Percentiles rank a stretch among this genome's conserved stretches.
phyloP scores from a whole-genome alignment of 441 rosid genomes.

The Eruca vesicaria region DNA sequence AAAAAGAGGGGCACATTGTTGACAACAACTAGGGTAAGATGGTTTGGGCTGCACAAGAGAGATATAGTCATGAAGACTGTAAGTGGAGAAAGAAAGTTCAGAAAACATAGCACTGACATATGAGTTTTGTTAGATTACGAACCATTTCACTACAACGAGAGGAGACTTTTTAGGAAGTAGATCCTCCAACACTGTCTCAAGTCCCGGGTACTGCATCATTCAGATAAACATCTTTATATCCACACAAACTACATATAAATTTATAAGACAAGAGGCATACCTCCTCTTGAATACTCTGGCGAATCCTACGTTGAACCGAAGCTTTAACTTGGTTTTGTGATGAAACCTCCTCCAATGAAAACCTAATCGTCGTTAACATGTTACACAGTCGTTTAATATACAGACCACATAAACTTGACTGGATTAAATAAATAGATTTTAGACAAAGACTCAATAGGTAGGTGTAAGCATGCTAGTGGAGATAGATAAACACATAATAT shows the following conservation, averaged over 20 bases:
- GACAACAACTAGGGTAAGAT: conserved; percentile 86
- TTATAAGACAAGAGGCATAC: conserved; percentile 35
- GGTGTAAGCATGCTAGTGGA: background rate
- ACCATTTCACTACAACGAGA: conserved; percentile 88
- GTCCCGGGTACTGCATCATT: conserved; percentile 80
- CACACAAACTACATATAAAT: conserved; percentile 2
- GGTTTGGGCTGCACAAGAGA: conserved; percentile 77
- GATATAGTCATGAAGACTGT: background rate
- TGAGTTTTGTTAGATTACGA: conserved; percentile 21
- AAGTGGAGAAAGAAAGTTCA: background rate
- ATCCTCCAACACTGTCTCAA: conserved; percentile 91
- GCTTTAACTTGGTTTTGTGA: conserved; percentile 98
- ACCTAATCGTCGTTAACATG: conserved; percentile 44
- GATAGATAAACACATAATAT: background rate
- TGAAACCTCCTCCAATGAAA: conserved; percentile 86
- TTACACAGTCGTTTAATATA: too few species aligned
- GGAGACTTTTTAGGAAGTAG: conserved; percentile 95
- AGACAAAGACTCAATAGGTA: background rate
- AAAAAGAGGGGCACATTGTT: conserved; percentile 90
- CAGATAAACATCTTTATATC: background rate
- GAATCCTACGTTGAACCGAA: conserved; percentile 90
- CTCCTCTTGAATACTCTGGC: conserved; percentile 95
- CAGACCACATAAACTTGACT: too few species aligned
- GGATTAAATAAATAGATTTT: background rate
- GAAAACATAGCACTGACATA: conserved; percentile 4